These are phyloP conservation scores for Pythium angustatum DNA, from an alignment of 352 stramenopile species.

Conservation along the genomic window DNA sequence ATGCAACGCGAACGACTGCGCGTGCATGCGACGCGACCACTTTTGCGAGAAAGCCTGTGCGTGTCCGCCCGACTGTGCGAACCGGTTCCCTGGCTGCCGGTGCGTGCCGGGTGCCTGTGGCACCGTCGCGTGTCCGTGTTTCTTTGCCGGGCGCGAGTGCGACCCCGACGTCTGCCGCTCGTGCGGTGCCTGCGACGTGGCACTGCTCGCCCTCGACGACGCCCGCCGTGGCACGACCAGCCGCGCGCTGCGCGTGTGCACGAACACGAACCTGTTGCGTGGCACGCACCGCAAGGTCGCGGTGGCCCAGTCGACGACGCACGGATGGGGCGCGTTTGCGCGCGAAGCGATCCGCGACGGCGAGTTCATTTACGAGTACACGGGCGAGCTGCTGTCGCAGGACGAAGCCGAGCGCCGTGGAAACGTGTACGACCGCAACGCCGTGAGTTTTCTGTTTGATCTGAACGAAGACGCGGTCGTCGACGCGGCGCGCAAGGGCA, in stretches of 20 bases:
- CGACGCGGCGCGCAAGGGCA: slow-evolving; percentile 93
- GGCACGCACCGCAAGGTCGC: slow-evolving; percentile 52
- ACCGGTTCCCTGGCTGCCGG: slow-evolving; percentile 73
- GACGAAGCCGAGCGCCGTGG: slow-evolving; percentile 85
- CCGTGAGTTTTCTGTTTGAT: slow-evolving; percentile 94
- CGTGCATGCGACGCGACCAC: slow-evolving; percentile 82
- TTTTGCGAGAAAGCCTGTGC: slow-evolving; percentile 74
- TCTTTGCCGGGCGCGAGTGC: slow-evolving; percentile 68
- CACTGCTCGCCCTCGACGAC: slow-evolving; percentile 42
- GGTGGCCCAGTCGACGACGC: slow-evolving; percentile 58
- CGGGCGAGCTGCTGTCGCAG: slow-evolving; percentile 91
- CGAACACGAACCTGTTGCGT: slow-evolving; percentile 74
- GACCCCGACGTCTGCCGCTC: slow-evolving; percentile 65
- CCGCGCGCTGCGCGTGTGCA: slow-evolving; percentile 50
- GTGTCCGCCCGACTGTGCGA: slow-evolving; percentile 67
- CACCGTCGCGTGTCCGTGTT: slow-evolving; percentile 66
- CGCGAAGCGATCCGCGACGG: slow-evolving; percentile 50
- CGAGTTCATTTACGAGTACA: slow-evolving; percentile 87
- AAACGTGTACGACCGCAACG: slow-evolving; percentile 89
- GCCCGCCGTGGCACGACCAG: slow-evolving; percentile 29
- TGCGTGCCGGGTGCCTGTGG: slow-evolving; percentile 60
- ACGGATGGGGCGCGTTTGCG: slow-evolving; percentile 78
- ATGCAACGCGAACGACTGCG: slow-evolving; percentile 71
- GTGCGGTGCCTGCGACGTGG: slow-evolving; percentile 69
- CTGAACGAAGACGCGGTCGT: slow-evolving; percentile 92